Evolutionary conservation across 257 asterid species (phyloP), one percentile per base, ranked within the genome.

Genomic region (Cordia subcordata): DNA sequence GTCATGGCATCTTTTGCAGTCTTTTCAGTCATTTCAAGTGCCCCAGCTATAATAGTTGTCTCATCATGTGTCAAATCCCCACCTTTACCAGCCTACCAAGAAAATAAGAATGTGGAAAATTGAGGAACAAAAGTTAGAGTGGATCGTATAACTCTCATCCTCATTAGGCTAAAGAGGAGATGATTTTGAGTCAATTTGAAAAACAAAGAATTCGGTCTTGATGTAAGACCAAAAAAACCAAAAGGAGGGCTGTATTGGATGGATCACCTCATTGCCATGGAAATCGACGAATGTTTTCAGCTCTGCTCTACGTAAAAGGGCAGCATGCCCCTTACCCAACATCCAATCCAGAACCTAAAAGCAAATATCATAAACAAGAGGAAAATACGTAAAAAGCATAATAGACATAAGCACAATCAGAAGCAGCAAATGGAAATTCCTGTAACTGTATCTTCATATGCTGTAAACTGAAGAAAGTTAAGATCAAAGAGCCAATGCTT

Each of bases 1-100:
- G 99, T 89, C 99, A 89, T 93, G 46, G 99, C 97, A 74, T 93
- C 96, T 77, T 87, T 82, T 57, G 99, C 97, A 32, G 94, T 86
- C 78, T 93, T 93, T 66, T 80, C 94, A 0, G 97, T 93, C 81
- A 93, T 12, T 63, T 93, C 94, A 39, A 93, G 79, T 58, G 99
- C 99, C 37, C 99, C 99, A 16, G 94, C 97, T 57, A 93, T 93
- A 60, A 93, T 93, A 19, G 99, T 93, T 21, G 99, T 93, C 82
- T 93, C 99, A 19, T 93, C 99, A 55, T 89, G 99, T 8, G 99
- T 93, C 79, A 93, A 77, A 74, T 93, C 99, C 60, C 99, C 99
- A 62, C 99, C 99, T 75, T 86, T 93, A 62, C 99, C 99, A 27
- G 99, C 99, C 99, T 93, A 67, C 53, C 4, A 42, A 42, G 15